Evolutionary conservation across 331 rosid species (phyloP), one percentile per base, ranked within the genome.

Genomic region (Telfairia occidentalis): DNA sequence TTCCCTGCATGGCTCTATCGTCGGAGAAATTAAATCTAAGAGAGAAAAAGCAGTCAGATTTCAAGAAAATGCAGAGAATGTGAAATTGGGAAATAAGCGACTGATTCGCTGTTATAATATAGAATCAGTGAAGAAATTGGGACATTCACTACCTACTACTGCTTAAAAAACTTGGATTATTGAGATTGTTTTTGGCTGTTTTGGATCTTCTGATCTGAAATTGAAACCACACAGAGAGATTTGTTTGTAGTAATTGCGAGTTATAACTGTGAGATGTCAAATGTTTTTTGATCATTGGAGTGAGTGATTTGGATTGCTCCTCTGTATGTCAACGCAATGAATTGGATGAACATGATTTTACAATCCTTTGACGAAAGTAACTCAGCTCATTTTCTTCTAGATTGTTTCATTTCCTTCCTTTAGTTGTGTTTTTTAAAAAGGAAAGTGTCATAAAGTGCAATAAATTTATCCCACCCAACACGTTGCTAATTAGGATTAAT

Each of bases 21-120:
- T 26, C 78, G 70, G 61, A 53, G 67, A 52, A 48, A 48, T 48
- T 9, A 21, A 50, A n/a, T n/a, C n/a, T n/a, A n/a, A 34, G 61
- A 13, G 4, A n/a, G 19, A 48, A 26, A 70, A 28, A 70, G 52
- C 42, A 21, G 12, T 18, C 4, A 74, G 69, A 34, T 0, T 35
- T 59, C 57, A 75, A 75, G 78, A 75, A 75, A 75, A 75, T 75
- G 78, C 53, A 75, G 30, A 40, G 21, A 9, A 2, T 75, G 70
- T 75, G 78, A 23, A 64, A 35, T 7, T 34, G 2, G 35, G 0
- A 26, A 57, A 57, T 1, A 3, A 61, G 5, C 71, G 46, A 63
- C 10, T 9, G 8, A 15, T 63, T 63, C 71, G 71, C 43, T 16
- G 21, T 18, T 12, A 1, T 49, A 49, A 49, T 49, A 49, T 13